Conservation (phyloP, 1,284 basidiomycete genomes). For the Sporisorium scitamineum region DNA sequence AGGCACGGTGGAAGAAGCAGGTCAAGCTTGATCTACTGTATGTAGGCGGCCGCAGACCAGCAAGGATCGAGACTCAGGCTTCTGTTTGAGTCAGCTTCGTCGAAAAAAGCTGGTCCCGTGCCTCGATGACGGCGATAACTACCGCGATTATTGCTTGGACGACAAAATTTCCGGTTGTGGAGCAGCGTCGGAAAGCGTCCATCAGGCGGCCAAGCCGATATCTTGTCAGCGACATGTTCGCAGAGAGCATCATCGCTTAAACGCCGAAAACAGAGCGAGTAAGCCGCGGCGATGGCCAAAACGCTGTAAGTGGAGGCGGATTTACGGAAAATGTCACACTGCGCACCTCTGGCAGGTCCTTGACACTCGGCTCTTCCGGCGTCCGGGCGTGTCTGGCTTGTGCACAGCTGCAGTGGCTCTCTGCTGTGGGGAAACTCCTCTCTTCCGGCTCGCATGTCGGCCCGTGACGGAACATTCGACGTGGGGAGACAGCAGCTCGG, state of each 20-base stretch:
- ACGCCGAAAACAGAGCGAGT: neutral
- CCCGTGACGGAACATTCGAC: neutral
- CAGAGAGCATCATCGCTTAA: neutral
- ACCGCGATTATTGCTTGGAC: too few relatives aligned
- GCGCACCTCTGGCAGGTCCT: neutral
- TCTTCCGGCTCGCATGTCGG: neutral
- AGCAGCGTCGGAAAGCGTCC: neutral
- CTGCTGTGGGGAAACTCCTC: slow-evolving; percentile 1
- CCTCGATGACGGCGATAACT: neutral
- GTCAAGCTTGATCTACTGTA: neutral
- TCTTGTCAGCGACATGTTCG: neutral
- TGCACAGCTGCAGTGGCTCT: too few relatives aligned
- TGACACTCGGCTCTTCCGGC: neutral
- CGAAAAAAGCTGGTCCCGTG: neutral
- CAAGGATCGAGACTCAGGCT: neutral
- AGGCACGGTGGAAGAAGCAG: slow-evolving; percentile 75
- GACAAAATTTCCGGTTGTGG: neutral
- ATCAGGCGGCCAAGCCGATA: too few relatives aligned
- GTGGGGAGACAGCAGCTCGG: too few relatives aligned
- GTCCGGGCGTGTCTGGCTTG: neutral
- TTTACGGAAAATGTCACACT: slow-evolving; percentile 3
- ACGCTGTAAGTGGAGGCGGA: slow-evolving; percentile 18
- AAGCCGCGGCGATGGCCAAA: slow-evolving; percentile 1
- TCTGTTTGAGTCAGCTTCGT: neutral
- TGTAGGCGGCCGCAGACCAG: neutral